Evolutionary conservation across 768 basidiomycete species (phyloP).

Genomic region (Rhizopogon salebrosus): DNA sequence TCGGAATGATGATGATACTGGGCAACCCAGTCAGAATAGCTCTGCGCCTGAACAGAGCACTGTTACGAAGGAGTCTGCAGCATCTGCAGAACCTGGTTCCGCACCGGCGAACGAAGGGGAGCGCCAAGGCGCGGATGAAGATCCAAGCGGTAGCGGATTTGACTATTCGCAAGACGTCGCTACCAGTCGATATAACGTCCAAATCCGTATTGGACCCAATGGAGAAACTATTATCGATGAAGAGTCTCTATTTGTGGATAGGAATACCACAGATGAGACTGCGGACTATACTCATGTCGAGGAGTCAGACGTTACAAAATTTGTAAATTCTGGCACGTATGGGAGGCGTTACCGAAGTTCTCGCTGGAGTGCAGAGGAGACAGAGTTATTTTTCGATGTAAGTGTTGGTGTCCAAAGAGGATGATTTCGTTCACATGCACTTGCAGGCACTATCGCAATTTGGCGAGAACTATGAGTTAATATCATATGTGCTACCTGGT

Average conservation of each 20-base stretch:
- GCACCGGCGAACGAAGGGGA: not conserved
- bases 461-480: conserved; percentile 90
- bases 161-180: conserved; percentile 64
- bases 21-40: conserved; percentile 13
- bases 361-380: conserved; percentile 88
- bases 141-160: conserved; percentile 55
- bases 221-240: conserved; percentile 88
- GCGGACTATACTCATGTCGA: conserved; percentile 72
- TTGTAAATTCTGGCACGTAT: conserved; percentile 81
- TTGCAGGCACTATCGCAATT: conserved; percentile 80
- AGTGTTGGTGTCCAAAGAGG: conserved; percentile 17
- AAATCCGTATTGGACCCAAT: conserved; percentile 82
- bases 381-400: conserved; percentile 83
- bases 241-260: conserved; percentile 76
- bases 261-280: conserved; percentile 61
- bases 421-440: conserved; percentile 8
- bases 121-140: conserved; percentile 23
- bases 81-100: conserved; percentile 12
- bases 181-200: conserved; percentile 74
- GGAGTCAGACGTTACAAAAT: conserved; percentile 79
- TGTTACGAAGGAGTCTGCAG: conserved; percentile 3
- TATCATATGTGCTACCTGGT: conserved; percentile 78
- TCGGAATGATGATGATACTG: conserved; percentile 43
- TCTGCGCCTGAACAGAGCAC: conserved; percentile 6
- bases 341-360: conserved; percentile 76